Conservation (phyloP, 1,139 yeast genomes). For the Entelexis sorbosivorans region DNA sequence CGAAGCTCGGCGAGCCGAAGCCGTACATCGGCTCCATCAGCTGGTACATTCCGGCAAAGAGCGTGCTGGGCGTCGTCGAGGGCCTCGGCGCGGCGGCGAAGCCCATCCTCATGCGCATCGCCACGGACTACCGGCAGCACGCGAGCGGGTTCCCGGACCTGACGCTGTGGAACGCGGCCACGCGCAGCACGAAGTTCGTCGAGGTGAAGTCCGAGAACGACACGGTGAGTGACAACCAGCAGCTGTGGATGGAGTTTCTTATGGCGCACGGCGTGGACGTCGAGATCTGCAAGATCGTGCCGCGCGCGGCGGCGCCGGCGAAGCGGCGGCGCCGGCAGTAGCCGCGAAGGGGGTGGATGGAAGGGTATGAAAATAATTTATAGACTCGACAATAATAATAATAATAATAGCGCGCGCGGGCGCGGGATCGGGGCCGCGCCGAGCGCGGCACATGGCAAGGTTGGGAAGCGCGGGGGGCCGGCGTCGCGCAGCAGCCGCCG, state of each 20-base stretch:
- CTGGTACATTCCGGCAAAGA: constrained; percentile 28
- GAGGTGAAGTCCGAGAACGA: constrained; percentile 35
- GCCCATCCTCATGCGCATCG: constrained; percentile 27
- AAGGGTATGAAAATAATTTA: constrained; percentile 6
- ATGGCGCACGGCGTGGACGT: constrained; percentile 27
- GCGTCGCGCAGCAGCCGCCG: too few species aligned
- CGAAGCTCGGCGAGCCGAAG: constrained; percentile 11
- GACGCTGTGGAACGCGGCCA: constrained; percentile 27
- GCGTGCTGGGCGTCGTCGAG: constrained; percentile 25
- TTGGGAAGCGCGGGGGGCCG: too few species aligned
- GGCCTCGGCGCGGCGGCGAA: constrained; percentile 26
- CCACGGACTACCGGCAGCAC: constrained; percentile 27
- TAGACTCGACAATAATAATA: constrained; percentile 2
- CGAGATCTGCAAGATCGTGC: constrained; percentile 30
- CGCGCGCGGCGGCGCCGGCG: constrained; percentile 7
- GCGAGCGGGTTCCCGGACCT: constrained; percentile 34
- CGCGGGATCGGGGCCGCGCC: too few species aligned
- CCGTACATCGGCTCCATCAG: constrained; percentile 28
- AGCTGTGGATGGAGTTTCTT: constrained; percentile 32
- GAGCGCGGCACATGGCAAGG: too few species aligned
- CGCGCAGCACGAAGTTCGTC: constrained; percentile 23
- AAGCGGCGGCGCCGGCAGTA: neutral
- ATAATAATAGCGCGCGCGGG: neutral
- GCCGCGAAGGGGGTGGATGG: neutral
- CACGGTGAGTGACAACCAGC: constrained; percentile 32